These are phyloP conservation scores for Candida gigantensis DNA, from an alignment of 1,139 yeast genomes.

Conservation along the genomic window DNA sequence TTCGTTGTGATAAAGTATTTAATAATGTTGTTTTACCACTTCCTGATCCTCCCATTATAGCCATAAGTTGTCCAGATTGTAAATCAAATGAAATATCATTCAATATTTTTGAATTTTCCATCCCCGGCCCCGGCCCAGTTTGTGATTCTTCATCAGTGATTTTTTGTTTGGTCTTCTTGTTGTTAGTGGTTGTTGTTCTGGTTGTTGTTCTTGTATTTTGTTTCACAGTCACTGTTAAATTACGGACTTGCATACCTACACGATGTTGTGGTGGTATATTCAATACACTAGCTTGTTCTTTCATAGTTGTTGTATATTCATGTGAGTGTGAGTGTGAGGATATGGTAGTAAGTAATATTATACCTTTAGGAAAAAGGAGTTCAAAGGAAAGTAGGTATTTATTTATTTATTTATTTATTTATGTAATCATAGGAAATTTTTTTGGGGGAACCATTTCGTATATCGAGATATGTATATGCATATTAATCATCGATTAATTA, in stretches of 20 bases:
- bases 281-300: slow-evolving; percentile 16
- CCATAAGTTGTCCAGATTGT: slow-evolving; percentile 55
- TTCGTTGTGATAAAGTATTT: slow-evolving; percentile 68
- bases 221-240: slow-evolving; percentile 33
- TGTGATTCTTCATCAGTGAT: slow-evolving; percentile 1
- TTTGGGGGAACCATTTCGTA: no score
- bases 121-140: not conserved
- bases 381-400: no score
- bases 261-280: slow-evolving; percentile 24
- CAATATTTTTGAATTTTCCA: slow-evolving; percentile 23
- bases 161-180: no score
- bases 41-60: slow-evolving; percentile 84
- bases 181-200: no score
- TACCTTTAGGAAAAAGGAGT: no score
- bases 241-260: slow-evolving; percentile 30
- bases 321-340: no score
- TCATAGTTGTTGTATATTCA: slow-evolving; percentile 2
- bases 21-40: slow-evolving; percentile 83
- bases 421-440: no score
- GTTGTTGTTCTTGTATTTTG: no score
- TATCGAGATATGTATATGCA: no score
- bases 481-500: no score
- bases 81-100: slow-evolving; percentile 57
- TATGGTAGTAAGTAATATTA: no score
- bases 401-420: no score